Evolutionary conservation across 2,329 filamentous ascomycete genomes (phyloP).

Genomic region (Sporothrix luriei): DNA sequence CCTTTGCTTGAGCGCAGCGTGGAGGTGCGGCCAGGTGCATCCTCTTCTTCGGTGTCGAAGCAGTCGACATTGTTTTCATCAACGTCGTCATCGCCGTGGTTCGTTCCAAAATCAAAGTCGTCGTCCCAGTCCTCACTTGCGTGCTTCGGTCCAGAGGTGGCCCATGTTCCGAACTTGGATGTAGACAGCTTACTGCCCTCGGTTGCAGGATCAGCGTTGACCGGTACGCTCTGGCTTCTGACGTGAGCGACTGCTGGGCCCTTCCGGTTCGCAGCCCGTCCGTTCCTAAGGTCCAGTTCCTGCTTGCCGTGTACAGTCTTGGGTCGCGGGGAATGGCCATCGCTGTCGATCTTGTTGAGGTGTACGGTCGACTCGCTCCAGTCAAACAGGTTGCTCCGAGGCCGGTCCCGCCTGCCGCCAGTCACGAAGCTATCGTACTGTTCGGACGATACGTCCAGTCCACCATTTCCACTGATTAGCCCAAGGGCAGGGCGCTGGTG

Average conservation of each 20-base stretch:
- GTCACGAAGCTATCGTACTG: slow-evolving; percentile 34
- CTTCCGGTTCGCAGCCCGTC: slow-evolving; percentile 67
- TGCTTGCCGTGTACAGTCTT: slow-evolving; percentile 78
- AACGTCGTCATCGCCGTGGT: slow-evolving; percentile 42
- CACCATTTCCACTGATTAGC: slow-evolving; percentile 54
- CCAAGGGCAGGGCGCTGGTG: slow-evolving; percentile 58
- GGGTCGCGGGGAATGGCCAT: slow-evolving; percentile 64
- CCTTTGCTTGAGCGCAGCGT: slow-evolving; percentile 42
- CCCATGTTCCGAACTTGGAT: slow-evolving; percentile 80
- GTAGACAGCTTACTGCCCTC: slow-evolving; percentile 59
- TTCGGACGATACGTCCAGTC: slow-evolving; percentile 43
- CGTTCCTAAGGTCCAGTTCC: slow-evolving; percentile 68
- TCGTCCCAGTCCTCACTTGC: slow-evolving; percentile 88
- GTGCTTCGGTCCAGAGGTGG: slow-evolving; percentile 72
- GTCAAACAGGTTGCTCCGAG: slow-evolving; percentile 73
- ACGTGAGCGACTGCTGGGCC: slow-evolving; percentile 70
- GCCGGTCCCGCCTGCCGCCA: slow-evolving; percentile 49
- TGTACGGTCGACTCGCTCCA: slow-evolving; percentile 67
- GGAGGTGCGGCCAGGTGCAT: slow-evolving; percentile 18
- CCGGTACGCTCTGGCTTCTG: slow-evolving; percentile 78
- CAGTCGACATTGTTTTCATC: slow-evolving; percentile 6
- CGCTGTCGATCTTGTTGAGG: slow-evolving; percentile 62
- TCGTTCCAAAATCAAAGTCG: slow-evolving; percentile 74
- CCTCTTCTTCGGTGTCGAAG: slow-evolving; percentile 25
- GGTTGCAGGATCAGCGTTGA: slow-evolving; percentile 61